Evolutionary conservation across 2,329 filamentous ascomycete species (phyloP).

Genomic region (Talaromyces sp.): DNA sequence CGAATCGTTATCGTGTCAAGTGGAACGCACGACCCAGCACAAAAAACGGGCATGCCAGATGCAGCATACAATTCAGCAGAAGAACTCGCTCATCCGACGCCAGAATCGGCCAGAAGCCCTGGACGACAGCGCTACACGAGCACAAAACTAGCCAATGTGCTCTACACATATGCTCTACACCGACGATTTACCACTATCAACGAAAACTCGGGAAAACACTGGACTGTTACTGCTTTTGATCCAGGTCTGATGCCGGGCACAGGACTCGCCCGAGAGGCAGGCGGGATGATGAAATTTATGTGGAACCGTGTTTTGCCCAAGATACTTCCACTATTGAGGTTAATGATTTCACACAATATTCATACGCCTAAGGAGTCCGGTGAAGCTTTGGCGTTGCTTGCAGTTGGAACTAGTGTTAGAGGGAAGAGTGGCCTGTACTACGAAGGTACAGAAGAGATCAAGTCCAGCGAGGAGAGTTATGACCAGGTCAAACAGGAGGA

Average conservation of each 20-base stretch:
- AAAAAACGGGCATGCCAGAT: conserved; percentile 39
- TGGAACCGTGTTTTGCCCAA: conserved; percentile 32
- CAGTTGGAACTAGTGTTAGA: conserved; percentile 26
- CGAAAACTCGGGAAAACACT: conserved; percentile 18
- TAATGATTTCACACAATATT: conserved; percentile 30
- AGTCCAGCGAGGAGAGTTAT: conserved; percentile 41
- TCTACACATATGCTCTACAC: conserved; percentile 45
- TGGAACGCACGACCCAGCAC: conserved; percentile 45
- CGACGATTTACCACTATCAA: conserved; percentile 23
- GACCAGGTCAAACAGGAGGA: conserved; percentile 44
- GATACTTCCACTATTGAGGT: conserved; percentile 32
- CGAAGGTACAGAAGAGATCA: conserved; percentile 36
- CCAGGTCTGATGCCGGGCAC: conserved; percentile 48
- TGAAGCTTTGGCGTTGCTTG: conserved; percentile 36
- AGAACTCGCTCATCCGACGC: conserved; percentile 39
- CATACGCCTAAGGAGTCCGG: conserved; percentile 38
- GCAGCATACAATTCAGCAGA: conserved; percentile 41
- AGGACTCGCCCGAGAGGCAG: conserved; percentile 33
- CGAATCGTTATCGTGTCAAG: conserved; percentile 43
- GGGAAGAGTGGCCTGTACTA: conserved; percentile 40
- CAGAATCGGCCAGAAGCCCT: conserved; percentile 19
- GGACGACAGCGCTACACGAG: conserved; percentile 41
- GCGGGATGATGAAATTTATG: conserved; percentile 23
- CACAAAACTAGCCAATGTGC: conserved; percentile 44
- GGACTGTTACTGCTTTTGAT: conserved; percentile 41